Conservation (phyloP, 257 asterid species). For the Paraleonurus japonicus region DNA sequence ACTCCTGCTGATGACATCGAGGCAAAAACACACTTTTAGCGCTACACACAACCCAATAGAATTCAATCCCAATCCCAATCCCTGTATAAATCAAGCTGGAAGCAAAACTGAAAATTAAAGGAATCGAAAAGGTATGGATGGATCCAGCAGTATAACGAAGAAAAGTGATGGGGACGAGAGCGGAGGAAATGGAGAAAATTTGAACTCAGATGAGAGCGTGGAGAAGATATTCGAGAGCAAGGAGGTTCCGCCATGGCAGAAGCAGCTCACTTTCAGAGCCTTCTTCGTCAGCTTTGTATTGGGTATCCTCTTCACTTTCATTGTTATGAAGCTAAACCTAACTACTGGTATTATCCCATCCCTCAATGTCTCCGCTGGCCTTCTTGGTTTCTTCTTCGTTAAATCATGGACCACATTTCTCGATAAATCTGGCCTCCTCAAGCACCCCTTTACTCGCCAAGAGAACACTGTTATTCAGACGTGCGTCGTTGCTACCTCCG, state of each 20-base stretch:
- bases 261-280: slow-evolving; percentile 76
- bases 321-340: slow-evolving; percentile 86
- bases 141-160: slow-evolving; percentile 36
- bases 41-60: too few species aligned
- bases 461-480: slow-evolving; percentile 96
- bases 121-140: slow-evolving; percentile 27
- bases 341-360: slow-evolving; percentile 95
- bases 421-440: slow-evolving; percentile 61
- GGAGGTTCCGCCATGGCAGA: slow-evolving; percentile 87
- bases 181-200: not conserved
- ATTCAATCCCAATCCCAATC: not conserved
- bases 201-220: slow-evolving; percentile 36
- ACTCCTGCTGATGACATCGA: too few species aligned
- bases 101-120: not conserved
- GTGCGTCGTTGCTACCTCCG: slow-evolving; percentile 91
- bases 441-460: slow-evolving; percentile 86
- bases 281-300: slow-evolving; percentile 63
- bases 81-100: not conserved
- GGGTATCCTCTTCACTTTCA: slow-evolving; percentile 73
- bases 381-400: slow-evolving; percentile 88
- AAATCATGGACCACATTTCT: slow-evolving; percentile 77
- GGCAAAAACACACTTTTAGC: not conserved
- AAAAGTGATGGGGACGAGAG: slow-evolving; percentile 40
- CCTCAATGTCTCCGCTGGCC: slow-evolving; percentile 88
- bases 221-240: slow-evolving; percentile 71